Conservation (phyloP, 345 rosid genomes). For the Populus ilicifolia region DNA sequence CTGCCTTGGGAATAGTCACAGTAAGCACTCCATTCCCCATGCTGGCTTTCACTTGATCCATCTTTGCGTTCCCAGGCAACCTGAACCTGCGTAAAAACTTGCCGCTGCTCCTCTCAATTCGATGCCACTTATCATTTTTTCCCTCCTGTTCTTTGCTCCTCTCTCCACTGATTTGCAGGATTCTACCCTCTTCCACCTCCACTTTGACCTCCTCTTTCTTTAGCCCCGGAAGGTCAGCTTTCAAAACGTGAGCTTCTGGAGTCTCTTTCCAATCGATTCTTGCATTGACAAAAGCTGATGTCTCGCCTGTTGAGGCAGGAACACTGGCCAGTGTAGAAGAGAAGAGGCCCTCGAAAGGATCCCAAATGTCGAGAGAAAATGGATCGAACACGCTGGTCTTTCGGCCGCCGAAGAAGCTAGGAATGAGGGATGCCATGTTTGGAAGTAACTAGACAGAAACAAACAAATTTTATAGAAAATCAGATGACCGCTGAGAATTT, state of each 20-base stretch:
- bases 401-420: slow-evolving; percentile 15
- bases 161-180: slow-evolving; percentile 26
- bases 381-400: slow-evolving; percentile 22
- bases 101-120: slow-evolving; percentile 17
- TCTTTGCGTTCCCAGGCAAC: slow-evolving; percentile 22
- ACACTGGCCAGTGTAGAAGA: background rate
- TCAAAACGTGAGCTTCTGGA: slow-evolving; percentile 26
- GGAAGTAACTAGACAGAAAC: background rate
- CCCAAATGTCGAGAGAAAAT: slow-evolving; percentile 15
- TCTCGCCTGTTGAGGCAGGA: background rate
- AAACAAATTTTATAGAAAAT: background rate
- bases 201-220: slow-evolving; percentile 26
- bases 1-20: slow-evolving; percentile 19
- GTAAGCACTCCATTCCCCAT: slow-evolving; percentile 27
- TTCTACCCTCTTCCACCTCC: slow-evolving; percentile 26
- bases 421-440: slow-evolving; percentile 17
- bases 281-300: slow-evolving; percentile 11
- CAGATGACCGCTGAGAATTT: background rate
- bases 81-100: slow-evolving; percentile 16
- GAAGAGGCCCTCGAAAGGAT: slow-evolving; percentile 12
- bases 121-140: slow-evolving; percentile 23
- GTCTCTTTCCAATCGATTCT: slow-evolving; percentile 31
- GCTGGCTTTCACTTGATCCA: slow-evolving; percentile 21
- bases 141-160: slow-evolving; percentile 21
- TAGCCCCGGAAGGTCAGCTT: slow-evolving; percentile 20